Evolutionary conservation across 1,284 basidiomycete species (phyloP).

Genomic region (Malassezia nana): DNA sequence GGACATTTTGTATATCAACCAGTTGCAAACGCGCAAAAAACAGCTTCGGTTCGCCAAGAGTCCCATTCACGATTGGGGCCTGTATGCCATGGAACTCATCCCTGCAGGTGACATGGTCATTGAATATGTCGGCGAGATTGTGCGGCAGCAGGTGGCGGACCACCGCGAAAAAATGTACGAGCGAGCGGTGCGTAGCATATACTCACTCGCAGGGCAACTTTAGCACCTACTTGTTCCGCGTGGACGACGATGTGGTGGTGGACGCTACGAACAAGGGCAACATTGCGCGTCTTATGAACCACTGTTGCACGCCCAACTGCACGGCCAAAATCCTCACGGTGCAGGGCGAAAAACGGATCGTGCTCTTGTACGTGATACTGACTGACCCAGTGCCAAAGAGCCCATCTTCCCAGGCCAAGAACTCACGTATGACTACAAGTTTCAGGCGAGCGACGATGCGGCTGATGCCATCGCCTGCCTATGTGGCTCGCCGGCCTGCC

Average conservation of each 20-base stretch:
- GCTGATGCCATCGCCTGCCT: slow-evolving; percentile 50
- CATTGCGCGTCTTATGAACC: slow-evolving; percentile 57
- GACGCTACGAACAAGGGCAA: slow-evolving; percentile 98
- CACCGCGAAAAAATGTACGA: slow-evolving; percentile 94
- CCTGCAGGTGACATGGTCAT: slow-evolving; percentile 95
- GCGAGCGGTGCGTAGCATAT: slow-evolving; percentile 61
- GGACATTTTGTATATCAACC: slow-evolving; percentile 83
- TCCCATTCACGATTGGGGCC: slow-evolving; percentile 94
- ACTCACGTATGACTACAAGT: slow-evolving; percentile 49
- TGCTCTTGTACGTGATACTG: slow-evolving; percentile 59
- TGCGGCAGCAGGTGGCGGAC: slow-evolving; percentile 88
- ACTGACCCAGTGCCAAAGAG: slow-evolving; percentile 64
- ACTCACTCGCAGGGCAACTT: slow-evolving; percentile 50
- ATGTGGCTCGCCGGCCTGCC: slow-evolving; percentile 49
- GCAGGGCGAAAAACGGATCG: slow-evolving; percentile 95
- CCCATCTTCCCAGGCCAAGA: slow-evolving; percentile 67
- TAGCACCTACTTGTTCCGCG: slow-evolving; percentile 48
- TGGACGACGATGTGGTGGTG: slow-evolving; percentile 56
- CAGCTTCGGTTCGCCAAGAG: slow-evolving; percentile 88
- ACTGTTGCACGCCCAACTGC: slow-evolving; percentile 94
- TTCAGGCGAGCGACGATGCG: slow-evolving; percentile 40
- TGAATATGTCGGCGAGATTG: slow-evolving; percentile 96
- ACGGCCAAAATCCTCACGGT: slow-evolving; percentile 98
- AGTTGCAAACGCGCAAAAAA: slow-evolving; percentile 94
- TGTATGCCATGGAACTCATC: slow-evolving; percentile 60